phyloP scores from a whole-genome alignment of 495 filamentous ascomycete genomes.

The Aspergillus hancockii region DNA sequence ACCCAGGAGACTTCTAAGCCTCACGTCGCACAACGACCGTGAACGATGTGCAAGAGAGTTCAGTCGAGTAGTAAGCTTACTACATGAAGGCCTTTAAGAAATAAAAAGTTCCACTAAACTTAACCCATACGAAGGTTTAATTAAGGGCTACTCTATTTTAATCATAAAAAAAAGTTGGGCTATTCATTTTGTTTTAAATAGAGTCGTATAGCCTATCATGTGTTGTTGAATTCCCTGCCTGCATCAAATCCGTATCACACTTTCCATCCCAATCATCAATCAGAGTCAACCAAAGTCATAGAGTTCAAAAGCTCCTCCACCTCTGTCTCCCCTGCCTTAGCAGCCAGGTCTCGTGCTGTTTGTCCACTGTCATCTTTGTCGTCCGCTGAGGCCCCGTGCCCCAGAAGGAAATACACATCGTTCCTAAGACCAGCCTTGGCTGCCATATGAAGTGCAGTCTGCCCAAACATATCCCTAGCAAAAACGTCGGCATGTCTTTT shows the following conservation, averaged over 20 bases:
- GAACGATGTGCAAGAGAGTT: too few species aligned
- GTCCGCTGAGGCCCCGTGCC: slow-evolving; percentile 23
- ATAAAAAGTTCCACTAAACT: too few species aligned
- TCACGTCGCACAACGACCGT: too few species aligned
- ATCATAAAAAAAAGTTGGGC: too few species aligned
- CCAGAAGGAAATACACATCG: slow-evolving; percentile 28
- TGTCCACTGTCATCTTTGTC: slow-evolving; percentile 21
- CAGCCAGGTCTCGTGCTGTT: slow-evolving; percentile 18
- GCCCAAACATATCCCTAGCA: slow-evolving; percentile 29
- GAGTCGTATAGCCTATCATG: neutral
- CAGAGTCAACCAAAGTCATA: neutral
- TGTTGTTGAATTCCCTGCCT: neutral
- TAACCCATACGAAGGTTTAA: too few species aligned
- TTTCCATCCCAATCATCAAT: neutral
- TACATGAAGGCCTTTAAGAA: too few species aligned
- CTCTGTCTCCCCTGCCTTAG: slow-evolving; percentile 6
- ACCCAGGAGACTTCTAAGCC: too few species aligned
- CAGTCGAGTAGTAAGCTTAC: too few species aligned
- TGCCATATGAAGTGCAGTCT: slow-evolving; percentile 37
- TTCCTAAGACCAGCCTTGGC: slow-evolving; percentile 25
- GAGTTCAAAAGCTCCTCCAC: slow-evolving; percentile 14
- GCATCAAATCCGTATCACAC: neutral
- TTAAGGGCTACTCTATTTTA: too few species aligned
- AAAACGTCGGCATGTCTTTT: slow-evolving; percentile 24
- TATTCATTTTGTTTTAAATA: neutral